phyloP scores from a whole-genome alignment of 1,139 yeast species.

The Hemisphaericaspora subhashii region DNA sequence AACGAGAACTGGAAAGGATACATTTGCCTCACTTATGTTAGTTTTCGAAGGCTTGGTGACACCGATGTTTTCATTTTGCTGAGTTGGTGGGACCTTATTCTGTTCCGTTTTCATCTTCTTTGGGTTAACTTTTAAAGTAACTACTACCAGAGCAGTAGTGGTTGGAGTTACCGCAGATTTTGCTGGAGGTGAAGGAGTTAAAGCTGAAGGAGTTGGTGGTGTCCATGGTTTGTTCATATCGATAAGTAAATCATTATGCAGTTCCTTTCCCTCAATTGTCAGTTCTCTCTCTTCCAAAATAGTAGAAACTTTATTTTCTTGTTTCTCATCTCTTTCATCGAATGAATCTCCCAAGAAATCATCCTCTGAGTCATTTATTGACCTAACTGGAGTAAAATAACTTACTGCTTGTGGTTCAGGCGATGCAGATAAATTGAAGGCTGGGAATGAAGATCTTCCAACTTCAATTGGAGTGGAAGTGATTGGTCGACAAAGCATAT shows the following conservation, averaged over 20 bases:
- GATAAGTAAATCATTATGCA: not conserved
- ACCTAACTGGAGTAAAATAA: not conserved
- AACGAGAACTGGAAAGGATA: too few species aligned
- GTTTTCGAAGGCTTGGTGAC: too few species aligned
- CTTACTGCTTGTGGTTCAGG: not conserved
- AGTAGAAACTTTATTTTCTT: constrained; percentile 5
- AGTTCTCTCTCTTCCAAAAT: constrained; percentile 11
- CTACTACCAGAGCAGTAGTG: not conserved
- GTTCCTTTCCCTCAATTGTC: constrained; percentile 2
- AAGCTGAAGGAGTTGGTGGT: not conserved
- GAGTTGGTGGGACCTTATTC: not conserved
- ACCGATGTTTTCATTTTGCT: too few species aligned
- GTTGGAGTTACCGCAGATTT: not conserved
- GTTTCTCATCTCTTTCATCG: not conserved
- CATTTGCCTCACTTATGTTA: too few species aligned
- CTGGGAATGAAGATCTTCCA: constrained; percentile 1
- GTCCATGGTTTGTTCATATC: not conserved
- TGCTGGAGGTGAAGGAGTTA: not conserved
- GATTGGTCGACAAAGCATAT: constrained; percentile 15
- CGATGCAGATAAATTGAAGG: constrained; percentile 1
- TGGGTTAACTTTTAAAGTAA: not conserved
- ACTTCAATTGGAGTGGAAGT: constrained; percentile 25
- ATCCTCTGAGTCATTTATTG: not conserved
- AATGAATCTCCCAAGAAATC: not conserved
- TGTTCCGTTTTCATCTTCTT: not conserved